Conservation (phyloP, 371 early-diverging fungal species). For the Rhizopus arrhizus region DNA sequence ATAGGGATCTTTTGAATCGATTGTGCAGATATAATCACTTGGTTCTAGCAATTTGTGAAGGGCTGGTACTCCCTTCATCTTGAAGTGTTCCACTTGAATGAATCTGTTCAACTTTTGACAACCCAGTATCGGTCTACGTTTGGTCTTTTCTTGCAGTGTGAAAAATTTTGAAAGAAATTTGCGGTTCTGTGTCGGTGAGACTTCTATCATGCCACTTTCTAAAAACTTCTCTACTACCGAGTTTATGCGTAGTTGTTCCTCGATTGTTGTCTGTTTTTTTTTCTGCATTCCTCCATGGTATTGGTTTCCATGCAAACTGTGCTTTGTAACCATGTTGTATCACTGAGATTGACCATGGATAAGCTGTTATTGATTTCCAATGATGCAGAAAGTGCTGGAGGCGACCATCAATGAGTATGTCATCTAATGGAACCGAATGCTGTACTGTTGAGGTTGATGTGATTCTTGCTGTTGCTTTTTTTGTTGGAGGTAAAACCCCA, state of each 20-base stretch:
- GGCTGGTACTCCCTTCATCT: neutral
- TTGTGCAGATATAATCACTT: no score
- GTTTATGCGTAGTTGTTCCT: conserved; percentile 4
- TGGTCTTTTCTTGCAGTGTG: conserved; percentile 12
- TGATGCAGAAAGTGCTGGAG: neutral
- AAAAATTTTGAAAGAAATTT: conserved; percentile 10
- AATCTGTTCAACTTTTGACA: neutral
- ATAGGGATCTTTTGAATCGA: no score
- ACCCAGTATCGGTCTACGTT: conserved; percentile 11
- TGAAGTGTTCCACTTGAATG: no score
- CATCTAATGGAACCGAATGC: conserved; percentile 3
- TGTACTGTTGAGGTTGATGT: neutral
- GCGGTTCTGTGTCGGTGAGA: neutral
- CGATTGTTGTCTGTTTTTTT: neutral
- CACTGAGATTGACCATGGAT: neutral
- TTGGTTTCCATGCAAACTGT: neutral
- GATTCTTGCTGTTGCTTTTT: neutral
- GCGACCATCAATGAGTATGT: neutral
- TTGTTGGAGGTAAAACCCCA: conserved; percentile 12
- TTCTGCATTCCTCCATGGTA: conserved; percentile 2
- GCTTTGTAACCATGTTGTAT: conserved; percentile 1
- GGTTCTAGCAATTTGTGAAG: neutral
- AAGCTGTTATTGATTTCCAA: neutral
- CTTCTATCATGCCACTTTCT: conserved; percentile 7
- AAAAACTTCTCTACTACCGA: conserved; percentile 9